Evolutionary conservation across 441 rosid species (phyloP), one percentile per base, ranked within the genome.

Genomic region (Brassica balearica): DNA sequence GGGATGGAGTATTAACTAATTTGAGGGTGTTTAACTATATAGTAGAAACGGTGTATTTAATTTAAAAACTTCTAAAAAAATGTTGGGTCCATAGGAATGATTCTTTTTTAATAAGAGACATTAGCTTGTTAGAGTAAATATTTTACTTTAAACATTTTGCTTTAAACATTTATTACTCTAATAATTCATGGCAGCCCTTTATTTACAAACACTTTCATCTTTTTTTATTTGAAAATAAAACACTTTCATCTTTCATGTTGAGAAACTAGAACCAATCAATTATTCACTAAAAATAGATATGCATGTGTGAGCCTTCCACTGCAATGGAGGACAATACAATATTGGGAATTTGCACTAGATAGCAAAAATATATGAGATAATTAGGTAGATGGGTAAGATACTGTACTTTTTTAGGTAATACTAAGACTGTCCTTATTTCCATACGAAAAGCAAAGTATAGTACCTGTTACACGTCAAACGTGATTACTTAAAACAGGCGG

Each of bases 301-400:
- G 61, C 61, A 56, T 56, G 61, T 56, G 61, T 56, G 22, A 53
- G 25, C 25, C 61, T 56, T 56, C 61, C 23, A 56, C 61, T 56
- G 61, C 25, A 22, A 55, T 14, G 22, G 56, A 51, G 19, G 22
- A 17, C 59, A 53, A 0, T 15, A 51, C 23, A 22, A 22, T 19
- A 19, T 19, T 19, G 19, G 19, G 19, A 19, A 19, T 19, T 19
- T 19, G 19, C 19, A 19, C 19, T 19, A 19, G 19, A 19, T 19
- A 19, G 19, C 19, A 19, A 25, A 25, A 25, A 25, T 25, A 25
- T 25, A 25, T 2, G 27, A 25, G 27, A 25, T 25, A 25, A 25
- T 25, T 25, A 25, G 27, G 27, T 25, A 25, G 27, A 25, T 25
- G 27, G 27, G 4, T 25, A 25, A 25, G 4, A 25, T 3, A 25